phyloP scores from a whole-genome alignment of 2,329 filamentous ascomycete species.

The Colletotrichum spaethianum region DNA sequence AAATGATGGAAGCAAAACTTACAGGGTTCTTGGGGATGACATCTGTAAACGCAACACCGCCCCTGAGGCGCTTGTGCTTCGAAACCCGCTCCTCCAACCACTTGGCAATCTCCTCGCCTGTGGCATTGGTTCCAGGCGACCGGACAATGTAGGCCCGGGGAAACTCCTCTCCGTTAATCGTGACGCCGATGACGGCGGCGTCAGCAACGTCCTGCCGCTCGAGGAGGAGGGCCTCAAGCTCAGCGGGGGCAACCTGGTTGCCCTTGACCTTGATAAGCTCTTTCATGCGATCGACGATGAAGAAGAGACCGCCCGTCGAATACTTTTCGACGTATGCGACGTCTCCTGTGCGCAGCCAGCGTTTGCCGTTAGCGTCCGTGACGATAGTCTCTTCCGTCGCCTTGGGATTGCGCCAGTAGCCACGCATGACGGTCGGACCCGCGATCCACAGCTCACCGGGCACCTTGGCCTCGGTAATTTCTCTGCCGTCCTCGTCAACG shows the following conservation, averaged over 20 bases:
- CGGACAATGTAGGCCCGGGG: conserved; percentile 75
- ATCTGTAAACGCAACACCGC: conserved; percentile 78
- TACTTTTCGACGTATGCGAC: conserved; percentile 77
- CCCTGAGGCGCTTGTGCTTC: conserved; percentile 76
- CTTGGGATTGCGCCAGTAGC: conserved; percentile 81
- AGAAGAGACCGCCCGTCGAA: conserved; percentile 63
- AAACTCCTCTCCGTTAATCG: conserved; percentile 66
- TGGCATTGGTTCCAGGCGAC: conserved; percentile 59
- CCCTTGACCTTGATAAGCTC: conserved; percentile 75
- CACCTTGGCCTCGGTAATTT: conserved; percentile 65
- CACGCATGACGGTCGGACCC: conserved; percentile 80
- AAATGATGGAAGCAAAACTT: conserved; percentile 46
- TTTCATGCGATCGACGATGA: conserved; percentile 82
- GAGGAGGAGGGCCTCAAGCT: conserved; percentile 56
- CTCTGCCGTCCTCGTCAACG: conserved; percentile 69
- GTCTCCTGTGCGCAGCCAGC: conserved; percentile 84
- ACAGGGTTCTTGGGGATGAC: conserved; percentile 73
- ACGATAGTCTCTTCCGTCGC: conserved; percentile 74
- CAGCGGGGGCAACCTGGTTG: conserved; percentile 72
- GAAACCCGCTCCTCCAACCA: conserved; percentile 78
- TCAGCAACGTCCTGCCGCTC: conserved; percentile 66
- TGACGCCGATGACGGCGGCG: conserved; percentile 76
- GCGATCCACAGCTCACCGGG: conserved; percentile 82
- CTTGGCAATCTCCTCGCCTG: conserved; percentile 69
- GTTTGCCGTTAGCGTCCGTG: conserved; percentile 61